Evolutionary conservation across 768 basidiomycete genomes (phyloP), one percentile per base, ranked within the genome.

Genomic region (Leccinum subgranulosum): DNA sequence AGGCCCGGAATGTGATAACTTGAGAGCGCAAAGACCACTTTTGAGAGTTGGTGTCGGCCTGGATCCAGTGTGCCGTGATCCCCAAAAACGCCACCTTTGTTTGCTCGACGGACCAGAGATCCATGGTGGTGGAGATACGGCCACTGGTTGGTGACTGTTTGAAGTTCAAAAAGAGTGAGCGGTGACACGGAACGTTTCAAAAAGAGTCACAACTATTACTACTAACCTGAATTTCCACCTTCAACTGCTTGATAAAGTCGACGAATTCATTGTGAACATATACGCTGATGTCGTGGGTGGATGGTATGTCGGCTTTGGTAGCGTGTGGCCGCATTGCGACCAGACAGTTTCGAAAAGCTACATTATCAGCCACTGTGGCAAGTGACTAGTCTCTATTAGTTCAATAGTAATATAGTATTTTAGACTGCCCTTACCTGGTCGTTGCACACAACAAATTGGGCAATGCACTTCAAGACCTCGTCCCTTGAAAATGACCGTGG

Each of bases 311-410:
- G 3, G 39, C 39, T 6, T 19, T 41, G 15, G 39, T 41, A 41
- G 39, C 39, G 11, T 41, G n/a, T 41, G 39, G 39, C n/a, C 39
- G n/a, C 39, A 41, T 41, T n/a, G 39, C 39, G n/a, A 41, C 39
- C 6, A 41, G 39, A 6, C 39, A 41, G 39, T 41, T 41, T 15
- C 39, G 39, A 9, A 41, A 41, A 2, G 39, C 39, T n/a, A 15
- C 39, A 4, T 41, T 41, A 17, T 41, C 39, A 41, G 39, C 39
- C 5, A 41, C 39, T n/a, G n/a, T n/a, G 0, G 39, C 39, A 19
- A 41, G 39, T 10, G 39, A 41, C 39, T n/a, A 41, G 36, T n/a
- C 11, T 2, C 25, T 27, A 33, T 33, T 33, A 33, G 31, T 33
- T 33, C 31, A 33, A 33, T 29, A 29, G 28, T 8, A 29, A 27